Evolutionary conservation across 345 rosid genomes (phyloP).

Genomic region (Salix koriyanagi): DNA sequence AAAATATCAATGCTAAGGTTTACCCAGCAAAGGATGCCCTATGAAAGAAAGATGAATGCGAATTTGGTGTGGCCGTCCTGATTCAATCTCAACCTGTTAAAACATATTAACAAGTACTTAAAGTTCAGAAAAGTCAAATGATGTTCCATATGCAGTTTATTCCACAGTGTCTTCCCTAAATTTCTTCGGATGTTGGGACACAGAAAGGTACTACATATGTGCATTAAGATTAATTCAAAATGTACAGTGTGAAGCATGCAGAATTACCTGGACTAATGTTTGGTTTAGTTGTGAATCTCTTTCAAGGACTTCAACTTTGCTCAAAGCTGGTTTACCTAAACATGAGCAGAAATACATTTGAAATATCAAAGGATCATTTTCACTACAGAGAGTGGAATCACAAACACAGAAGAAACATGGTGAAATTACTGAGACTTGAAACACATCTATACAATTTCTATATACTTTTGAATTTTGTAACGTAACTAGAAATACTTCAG

Average conservation of each 20-base stretch:
- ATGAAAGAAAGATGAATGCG: conserved; percentile 83
- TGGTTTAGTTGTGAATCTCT: conserved; percentile 48
- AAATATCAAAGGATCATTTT: neutral
- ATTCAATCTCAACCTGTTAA: conserved; percentile 75
- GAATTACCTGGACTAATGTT: conserved; percentile 64
- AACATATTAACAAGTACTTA: neutral
- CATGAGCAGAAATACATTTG: neutral
- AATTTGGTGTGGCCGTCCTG: conserved; percentile 91
- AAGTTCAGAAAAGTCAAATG: neutral
- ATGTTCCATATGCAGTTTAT: neutral
- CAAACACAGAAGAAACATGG: neutral
- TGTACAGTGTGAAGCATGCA: conserved; percentile 6
- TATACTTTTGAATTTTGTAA: neutral
- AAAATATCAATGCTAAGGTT: conserved; percentile 9
- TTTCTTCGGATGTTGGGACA: neutral
- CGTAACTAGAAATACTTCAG: neutral
- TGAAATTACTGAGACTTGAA: neutral
- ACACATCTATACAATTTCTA: neutral
- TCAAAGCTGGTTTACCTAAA: conserved; percentile 65
- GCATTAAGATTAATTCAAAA: neutral
- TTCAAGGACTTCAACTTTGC: conserved; percentile 70
- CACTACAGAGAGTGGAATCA: neutral
- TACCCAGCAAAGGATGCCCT: conserved; percentile 85
- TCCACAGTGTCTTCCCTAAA: neutral
- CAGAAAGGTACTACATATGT: neutral